Evolutionary conservation across 371 early-diverging fungal genomes (phyloP).

Genomic region (Mucor saturninus): DNA sequence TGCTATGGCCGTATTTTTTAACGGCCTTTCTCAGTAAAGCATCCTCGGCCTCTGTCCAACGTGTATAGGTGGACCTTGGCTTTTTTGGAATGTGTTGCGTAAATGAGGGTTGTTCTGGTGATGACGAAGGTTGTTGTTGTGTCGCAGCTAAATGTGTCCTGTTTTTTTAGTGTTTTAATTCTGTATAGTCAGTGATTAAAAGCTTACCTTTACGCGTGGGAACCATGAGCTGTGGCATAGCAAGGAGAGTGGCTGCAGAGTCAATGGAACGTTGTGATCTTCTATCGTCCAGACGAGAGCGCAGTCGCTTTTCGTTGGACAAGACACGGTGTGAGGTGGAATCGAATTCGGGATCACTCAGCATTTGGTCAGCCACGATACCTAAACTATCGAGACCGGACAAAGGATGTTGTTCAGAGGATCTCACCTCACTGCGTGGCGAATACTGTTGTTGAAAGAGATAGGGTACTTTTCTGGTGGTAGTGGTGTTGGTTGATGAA

Average conservation of each 20-base stretch:
- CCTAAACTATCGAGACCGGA: slow-evolving; percentile 39
- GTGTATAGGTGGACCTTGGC: slow-evolving; percentile 45
- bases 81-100: slow-evolving; percentile 31
- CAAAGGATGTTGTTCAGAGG: slow-evolving; percentile 21
- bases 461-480: slow-evolving; percentile 31
- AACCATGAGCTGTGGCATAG: slow-evolving; percentile 40
- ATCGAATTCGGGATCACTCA: slow-evolving; percentile 38
- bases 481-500: too few species aligned
- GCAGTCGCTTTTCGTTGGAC: slow-evolving; percentile 15
- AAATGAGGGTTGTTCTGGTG: slow-evolving; percentile 11
- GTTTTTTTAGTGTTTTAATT: too few species aligned
- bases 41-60: slow-evolving; percentile 51
- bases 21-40: slow-evolving; percentile 34
- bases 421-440: slow-evolving; percentile 40
- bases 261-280: slow-evolving; percentile 56
- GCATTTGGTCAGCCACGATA: slow-evolving; percentile 45
- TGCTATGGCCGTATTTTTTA: slow-evolving; percentile 38
- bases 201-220: slow-evolving; percentile 5
- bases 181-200: too few species aligned
- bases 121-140: not conserved
- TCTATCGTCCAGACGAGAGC: slow-evolving; percentile 28
- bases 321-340: not conserved
- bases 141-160: too few species aligned
- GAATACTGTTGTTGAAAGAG: slow-evolving; percentile 55
- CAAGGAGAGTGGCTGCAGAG: slow-evolving; percentile 48